These are phyloP conservation scores for Solanum tarijense DNA, from an alignment of 257 asterid species.

Conservation along the genomic window DNA sequence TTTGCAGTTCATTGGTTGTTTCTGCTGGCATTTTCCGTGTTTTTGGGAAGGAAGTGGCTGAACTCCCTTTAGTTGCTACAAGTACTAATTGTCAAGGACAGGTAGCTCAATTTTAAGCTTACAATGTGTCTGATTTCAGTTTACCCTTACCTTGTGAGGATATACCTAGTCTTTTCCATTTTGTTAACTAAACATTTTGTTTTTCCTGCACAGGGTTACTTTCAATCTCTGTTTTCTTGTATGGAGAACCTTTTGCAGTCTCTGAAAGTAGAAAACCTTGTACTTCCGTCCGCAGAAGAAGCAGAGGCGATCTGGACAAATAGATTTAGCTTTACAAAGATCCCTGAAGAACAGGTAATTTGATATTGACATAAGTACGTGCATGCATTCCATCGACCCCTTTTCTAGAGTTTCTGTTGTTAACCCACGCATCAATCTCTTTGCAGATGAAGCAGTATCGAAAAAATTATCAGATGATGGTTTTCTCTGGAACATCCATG, in stretches of 20 bases:
- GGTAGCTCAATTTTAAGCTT: conserved; percentile 20
- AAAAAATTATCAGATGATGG: conserved; percentile 46
- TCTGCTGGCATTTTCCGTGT: conserved; percentile 72
- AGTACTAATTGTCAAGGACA: conserved; percentile 44
- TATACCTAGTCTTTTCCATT: not conserved
- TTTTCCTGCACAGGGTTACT: conserved; percentile 53
- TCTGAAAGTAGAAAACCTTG: conserved; percentile 27
- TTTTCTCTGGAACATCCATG: conserved; percentile 62
- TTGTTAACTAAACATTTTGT: not conserved
- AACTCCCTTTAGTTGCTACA: conserved; percentile 88
- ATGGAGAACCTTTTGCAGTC: conserved; percentile 27
- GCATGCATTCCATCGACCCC: not conserved
- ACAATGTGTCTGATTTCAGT: not conserved
- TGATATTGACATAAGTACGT: not conserved
- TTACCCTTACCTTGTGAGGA: not conserved
- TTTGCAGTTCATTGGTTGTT: conserved; percentile 54
- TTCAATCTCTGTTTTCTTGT: conserved; percentile 46
- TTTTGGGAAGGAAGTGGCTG: conserved; percentile 75
- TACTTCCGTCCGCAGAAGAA: conserved; percentile 55
- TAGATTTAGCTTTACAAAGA: conserved; percentile 32
- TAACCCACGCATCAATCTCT: not conserved
- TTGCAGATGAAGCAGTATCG: conserved; percentile 50
- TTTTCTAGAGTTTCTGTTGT: not conserved
- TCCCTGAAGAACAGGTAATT: conserved; percentile 25
- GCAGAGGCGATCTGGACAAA: conserved; percentile 45